Conservation (phyloP, 2,329 filamentous ascomycete species). For the Rugonectria rugulosa region DNA sequence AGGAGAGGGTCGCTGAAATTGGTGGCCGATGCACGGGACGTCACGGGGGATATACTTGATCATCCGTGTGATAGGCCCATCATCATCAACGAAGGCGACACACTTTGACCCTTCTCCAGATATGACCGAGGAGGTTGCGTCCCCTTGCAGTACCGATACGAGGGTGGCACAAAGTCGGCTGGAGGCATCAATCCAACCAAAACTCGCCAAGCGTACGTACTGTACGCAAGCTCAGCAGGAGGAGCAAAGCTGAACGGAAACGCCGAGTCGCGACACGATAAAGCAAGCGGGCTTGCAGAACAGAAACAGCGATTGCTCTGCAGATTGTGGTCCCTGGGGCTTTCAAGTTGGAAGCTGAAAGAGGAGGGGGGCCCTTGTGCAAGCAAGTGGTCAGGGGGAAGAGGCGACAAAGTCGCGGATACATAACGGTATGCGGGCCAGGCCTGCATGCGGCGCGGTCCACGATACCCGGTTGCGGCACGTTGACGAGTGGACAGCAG, state of each 20-base stretch:
- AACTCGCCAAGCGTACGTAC: too few relatives aligned
- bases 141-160: too few relatives aligned
- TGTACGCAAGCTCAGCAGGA: too few relatives aligned
- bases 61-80: too few relatives aligned
- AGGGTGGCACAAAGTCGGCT: too few relatives aligned
- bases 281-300: not conserved
- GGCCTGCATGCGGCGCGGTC: conserved; percentile 15
- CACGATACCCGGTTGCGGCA: conserved; percentile 9
- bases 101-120: too few relatives aligned
- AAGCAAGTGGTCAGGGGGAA: not conserved
- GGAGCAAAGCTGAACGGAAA: too few relatives aligned
- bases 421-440: conserved; percentile 11
- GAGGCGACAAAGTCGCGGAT: conserved; percentile 20
- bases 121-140: too few relatives aligned
- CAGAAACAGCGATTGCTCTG: not conserved
- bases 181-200: too few relatives aligned
- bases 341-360: conserved; percentile 1
- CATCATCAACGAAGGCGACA: too few relatives aligned
- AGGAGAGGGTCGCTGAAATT: conserved; percentile 16
- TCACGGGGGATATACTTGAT: not conserved
- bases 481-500: not conserved
- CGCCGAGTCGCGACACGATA: not conserved
- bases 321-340: not conserved
- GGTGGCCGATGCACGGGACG: conserved; percentile 1
- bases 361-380: conserved; percentile 9